Base-by-base conservation (phyloP, 1,139 yeast genomes). In the Geotrichum carabidarum region DNA sequence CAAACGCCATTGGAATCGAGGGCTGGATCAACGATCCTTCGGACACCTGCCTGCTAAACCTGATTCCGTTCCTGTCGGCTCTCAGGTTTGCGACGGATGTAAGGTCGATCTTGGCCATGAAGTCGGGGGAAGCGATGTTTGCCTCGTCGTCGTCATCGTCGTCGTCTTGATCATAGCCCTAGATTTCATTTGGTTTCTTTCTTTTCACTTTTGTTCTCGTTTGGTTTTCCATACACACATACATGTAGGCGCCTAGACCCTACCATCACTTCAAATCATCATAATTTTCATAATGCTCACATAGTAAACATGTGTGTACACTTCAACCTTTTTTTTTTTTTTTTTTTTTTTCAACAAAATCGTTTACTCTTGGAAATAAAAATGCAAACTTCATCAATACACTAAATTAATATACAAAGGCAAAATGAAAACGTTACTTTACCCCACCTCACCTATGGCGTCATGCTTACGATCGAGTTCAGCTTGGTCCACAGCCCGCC, bases 1-100 rank as follows among this genome's bases (percentile, higher is more conserved):
- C 84, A 62, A 93, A 93, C 67, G 99, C 96, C 0, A 83, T 93
- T 38, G 83, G 86, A 73, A 89, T 93, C 18, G 97, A 91, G 70
- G 98, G 99, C 45, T 93, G 99, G 99, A 89, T 93, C 59, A 89
- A 88, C 65, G 99, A 93, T 70, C 95, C 95, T 18, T 81, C 84
- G 46, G 99, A 93, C 67, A 77, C 84, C 30, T 95, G 89, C 64
- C 74, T 93, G 56, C 73, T 93, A 68, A 83, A 88, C 63, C 72
- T 93, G 53, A 71, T 93, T 50, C 98, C 99, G 1, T 73, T 93
- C 67, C 74, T 93, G 53, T 82, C 86, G 63, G 86, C 95, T 36
- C 72, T 93, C 63, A 78, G 96, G 57, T 79, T 82, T 60, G 81
- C 93, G 36, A 83, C 89, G 7, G 99, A 93, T 70, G 97, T 93